Evolutionary conservation across 1,284 basidiomycete species (phyloP), one percentile per base, ranked within the genome.

Genomic region (Phellopilus nigrolimitatus): DNA sequence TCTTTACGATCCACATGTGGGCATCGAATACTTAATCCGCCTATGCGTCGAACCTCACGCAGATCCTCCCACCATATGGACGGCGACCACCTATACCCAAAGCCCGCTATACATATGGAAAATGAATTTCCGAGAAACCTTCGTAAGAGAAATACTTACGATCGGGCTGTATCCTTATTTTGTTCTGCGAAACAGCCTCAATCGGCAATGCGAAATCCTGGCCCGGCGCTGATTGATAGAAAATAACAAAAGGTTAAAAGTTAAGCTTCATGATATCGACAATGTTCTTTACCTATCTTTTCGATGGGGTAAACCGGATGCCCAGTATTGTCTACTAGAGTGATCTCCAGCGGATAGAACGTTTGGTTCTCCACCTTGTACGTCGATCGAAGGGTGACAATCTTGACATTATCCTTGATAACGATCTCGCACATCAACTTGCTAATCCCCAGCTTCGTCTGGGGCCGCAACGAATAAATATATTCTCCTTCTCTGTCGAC

Each of bases 401-500:
- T 71, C 73, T 99, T 99, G 66, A 97, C 88, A 62, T 95, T 98
- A 65, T 97, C 85, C 62, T 91, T 79, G 25, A 99, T 83, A 59
- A 82, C 86, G 57, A 99, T 85, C 60, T 97, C 95, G 66, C 91
- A 97, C 19, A 97, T 76, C 37, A 99, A 67, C 34, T 94, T 88
- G 64, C 91, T 84, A 3, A 82, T 78, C 53, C 90, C 84, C 64
- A 87, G 88, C 36, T 81, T 81, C 13, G 71, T 75, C 58, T 84
- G 79, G 5, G 97, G 95, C 6, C 91, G 83, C 28, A 99, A 74
- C 4, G 84, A 80, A 64, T 95, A 92, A 12, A 91, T 78, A 62
- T 84, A 95, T 67, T 97, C 93, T 49, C 97, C 97, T 68, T 98
- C 95, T 40, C 85, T 78, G 62, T 98, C 94, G 10, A 99, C 95